Percentiles rank a stretch among this genome's conserved stretches.
phyloP scores from a whole-genome alignment of 352 stramenopile species.

The Pythium guiyangense region DNA sequence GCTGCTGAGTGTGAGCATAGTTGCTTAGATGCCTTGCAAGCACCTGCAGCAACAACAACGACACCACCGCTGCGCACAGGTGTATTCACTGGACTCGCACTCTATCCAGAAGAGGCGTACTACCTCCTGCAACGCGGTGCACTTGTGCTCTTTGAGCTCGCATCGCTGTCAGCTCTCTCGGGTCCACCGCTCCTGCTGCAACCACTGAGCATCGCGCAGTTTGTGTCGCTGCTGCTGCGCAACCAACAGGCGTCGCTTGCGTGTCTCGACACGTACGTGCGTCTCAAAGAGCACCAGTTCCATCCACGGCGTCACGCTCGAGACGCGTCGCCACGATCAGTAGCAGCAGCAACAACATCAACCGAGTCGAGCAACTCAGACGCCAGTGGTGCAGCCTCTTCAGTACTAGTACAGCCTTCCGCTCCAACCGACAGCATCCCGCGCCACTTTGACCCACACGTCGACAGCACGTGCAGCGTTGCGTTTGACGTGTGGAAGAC shows the following conservation, averaged over 20 bases:
- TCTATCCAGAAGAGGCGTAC: conserved; percentile 67
- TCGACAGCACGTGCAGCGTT: conserved; percentile 15
- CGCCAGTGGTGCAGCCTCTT: neutral
- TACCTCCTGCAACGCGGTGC: conserved; percentile 59
- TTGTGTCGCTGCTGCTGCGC: conserved; percentile 23
- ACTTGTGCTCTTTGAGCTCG: conserved; percentile 36
- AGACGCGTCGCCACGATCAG: neutral
- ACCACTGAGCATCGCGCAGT: conserved; percentile 20
- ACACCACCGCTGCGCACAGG: conserved; percentile 24
- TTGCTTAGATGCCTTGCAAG: neutral
- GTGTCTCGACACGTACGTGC: conserved; percentile 51
- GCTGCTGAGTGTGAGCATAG: neutral
- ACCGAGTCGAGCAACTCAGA: no score
- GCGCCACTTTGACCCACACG: conserved; percentile 9
- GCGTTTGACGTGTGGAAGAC: conserved; percentile 65
- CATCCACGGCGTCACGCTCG: conserved; percentile 39
- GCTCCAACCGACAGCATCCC: neutral
- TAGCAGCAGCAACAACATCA: neutral
- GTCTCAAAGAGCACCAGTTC: conserved; percentile 64
- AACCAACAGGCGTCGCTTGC: conserved; percentile 26
- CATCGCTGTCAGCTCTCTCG: neutral
- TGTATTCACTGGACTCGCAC: conserved; percentile 45
- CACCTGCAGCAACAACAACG: neutral
- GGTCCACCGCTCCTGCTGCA: neutral
- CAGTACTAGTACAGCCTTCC: neutral